Conservation (phyloP, 1,284 basidiomycete genomes). For the Tetrapyrgos nigripes region DNA sequence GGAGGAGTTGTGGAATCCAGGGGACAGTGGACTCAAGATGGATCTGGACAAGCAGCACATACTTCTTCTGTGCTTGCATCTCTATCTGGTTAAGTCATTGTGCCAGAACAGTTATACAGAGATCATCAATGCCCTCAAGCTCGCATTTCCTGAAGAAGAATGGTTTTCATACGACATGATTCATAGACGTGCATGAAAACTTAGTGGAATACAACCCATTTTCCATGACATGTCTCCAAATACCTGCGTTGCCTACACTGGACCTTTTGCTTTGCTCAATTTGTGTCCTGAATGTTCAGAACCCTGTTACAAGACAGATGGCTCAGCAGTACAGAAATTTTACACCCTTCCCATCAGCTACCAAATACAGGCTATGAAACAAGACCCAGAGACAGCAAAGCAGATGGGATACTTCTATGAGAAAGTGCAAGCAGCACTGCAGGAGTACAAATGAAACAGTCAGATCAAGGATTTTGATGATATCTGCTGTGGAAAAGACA, state of each 20-base stretch:
- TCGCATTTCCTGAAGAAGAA: constrained; percentile 17
- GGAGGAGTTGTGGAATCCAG: constrained; percentile 33
- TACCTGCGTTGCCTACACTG: constrained; percentile 41
- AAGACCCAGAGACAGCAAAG: constrained; percentile 11
- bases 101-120: too few species aligned
- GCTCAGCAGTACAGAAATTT: too few species aligned
- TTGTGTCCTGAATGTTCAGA: constrained; percentile 27
- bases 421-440: background rate
- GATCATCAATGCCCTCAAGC: background rate
- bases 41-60: constrained; percentile 29
- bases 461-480: constrained; percentile 14
- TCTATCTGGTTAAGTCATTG: background rate
- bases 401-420: constrained; percentile 14
- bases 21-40: constrained; percentile 22
- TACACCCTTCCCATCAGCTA: constrained; percentile 19
- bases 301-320: constrained; percentile 29
- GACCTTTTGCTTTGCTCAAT: constrained; percentile 36
- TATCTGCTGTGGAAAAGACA: constrained; percentile 19
- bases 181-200: background rate
- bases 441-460: background rate
- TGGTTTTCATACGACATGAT: constrained; percentile 18
- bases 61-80: constrained; percentile 30
- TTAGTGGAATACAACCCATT: constrained; percentile 32
- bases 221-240: constrained; percentile 41
- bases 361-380: constrained; percentile 23